Percentiles rank a stretch among this genome's conserved stretches.
phyloP scores from a whole-genome alignment of 768 basidiomycete genomes.

The Leccinum ochraceum region DNA sequence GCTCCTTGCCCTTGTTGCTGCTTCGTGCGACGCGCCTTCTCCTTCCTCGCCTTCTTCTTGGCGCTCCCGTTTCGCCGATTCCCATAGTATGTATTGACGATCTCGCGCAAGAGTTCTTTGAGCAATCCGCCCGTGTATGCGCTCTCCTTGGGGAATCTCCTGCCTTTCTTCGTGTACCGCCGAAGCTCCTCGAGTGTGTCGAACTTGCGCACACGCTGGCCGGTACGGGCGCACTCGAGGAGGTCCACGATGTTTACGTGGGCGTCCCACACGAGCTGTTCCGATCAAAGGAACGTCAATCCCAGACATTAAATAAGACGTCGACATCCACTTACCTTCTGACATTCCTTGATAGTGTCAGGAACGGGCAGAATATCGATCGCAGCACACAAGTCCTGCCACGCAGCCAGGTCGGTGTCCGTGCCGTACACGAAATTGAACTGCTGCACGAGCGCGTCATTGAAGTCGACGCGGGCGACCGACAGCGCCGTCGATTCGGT shows the following conservation, averaged over 20 bases:
- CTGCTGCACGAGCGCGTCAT: constrained; percentile 23
- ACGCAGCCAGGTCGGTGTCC: constrained; percentile 17
- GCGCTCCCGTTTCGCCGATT: constrained; percentile 21
- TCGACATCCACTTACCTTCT: constrained; percentile 11
- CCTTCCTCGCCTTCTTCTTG: constrained; percentile 19
- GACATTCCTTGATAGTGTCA: constrained; percentile 17
- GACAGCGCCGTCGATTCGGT: not conserved
- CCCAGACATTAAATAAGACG: not conserved
- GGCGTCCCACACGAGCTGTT: constrained; percentile 26
- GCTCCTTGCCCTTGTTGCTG: not conserved
- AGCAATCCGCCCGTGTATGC: constrained; percentile 33
- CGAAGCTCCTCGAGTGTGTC: constrained; percentile 25
- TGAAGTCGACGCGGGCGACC: constrained; percentile 6
- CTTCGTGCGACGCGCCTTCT: not conserved
- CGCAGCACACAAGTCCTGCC: constrained; percentile 27
- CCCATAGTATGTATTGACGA: constrained; percentile 19
- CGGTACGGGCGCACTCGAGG: constrained; percentile 19
- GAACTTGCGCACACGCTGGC: constrained; percentile 26
- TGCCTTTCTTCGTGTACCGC: constrained; percentile 25
- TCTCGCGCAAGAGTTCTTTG: constrained; percentile 32
- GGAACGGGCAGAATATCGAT: constrained; percentile 27
- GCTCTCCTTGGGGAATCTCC: constrained; percentile 31
- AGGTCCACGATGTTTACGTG: constrained; percentile 40
- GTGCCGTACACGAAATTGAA: constrained; percentile 30
- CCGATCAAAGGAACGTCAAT: not conserved